A percentile compares a stretch with the other conserved stretches of the same genome.
These are phyloP conservation scores for Thraustotheca clavata DNA, from an alignment of 352 stramenopile genomes.

Conservation along the genomic window DNA sequence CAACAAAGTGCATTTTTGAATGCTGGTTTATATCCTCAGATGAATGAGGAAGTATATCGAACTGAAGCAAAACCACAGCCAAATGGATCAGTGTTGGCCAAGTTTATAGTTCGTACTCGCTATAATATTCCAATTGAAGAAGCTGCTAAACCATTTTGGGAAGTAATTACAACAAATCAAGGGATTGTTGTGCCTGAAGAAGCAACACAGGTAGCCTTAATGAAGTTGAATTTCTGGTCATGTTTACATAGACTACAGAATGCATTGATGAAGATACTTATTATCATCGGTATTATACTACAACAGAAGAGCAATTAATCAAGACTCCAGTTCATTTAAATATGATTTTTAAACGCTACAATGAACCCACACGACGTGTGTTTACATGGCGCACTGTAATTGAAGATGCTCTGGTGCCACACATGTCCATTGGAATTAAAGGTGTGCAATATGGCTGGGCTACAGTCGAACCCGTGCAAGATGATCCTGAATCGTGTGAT, in stretches of 20 bases:
- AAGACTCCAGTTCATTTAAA: slow-evolving; percentile 1
- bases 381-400: slow-evolving; percentile 16
- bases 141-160: neutral
- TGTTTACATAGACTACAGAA: slow-evolving; percentile 7
- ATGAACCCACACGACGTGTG: slow-evolving; percentile 1
- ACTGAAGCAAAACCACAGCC: neutral
- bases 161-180: neutral
- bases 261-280: slow-evolving; percentile 1
- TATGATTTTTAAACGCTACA: slow-evolving; percentile 8
- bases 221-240: neutral
- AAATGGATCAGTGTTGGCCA: neutral
- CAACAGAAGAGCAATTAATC: neutral
- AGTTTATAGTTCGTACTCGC: slow-evolving; percentile 5
- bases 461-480: neutral
- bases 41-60: neutral
- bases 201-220: neutral
- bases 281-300: slow-evolving; percentile 4
- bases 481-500: neutral
- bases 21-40: neutral
- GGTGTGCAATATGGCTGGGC: slow-evolving; percentile 17
- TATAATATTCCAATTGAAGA: neutral
- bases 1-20: slow-evolving; percentile 17
- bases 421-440: slow-evolving; percentile 5
- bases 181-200: neutral
- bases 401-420: slow-evolving; percentile 15